Conservation (phyloP, 2,329 filamentous ascomycete genomes). For the Tolypocladium paradoxum region DNA sequence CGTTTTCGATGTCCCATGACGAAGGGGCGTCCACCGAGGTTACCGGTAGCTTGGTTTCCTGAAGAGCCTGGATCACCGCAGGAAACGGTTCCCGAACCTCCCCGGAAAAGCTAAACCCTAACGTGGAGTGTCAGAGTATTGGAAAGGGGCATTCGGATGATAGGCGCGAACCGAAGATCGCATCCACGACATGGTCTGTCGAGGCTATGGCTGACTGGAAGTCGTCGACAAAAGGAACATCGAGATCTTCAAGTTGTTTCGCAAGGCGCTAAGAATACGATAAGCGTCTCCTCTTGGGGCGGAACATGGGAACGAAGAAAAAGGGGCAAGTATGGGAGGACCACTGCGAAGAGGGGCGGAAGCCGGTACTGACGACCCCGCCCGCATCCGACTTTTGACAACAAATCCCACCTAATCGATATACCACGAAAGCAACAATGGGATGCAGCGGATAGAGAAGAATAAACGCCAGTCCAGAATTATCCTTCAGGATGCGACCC, state of each 20-base stretch:
- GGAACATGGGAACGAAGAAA: not conserved
- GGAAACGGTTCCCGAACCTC: slow-evolving; percentile 90
- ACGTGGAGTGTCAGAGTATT: not conserved
- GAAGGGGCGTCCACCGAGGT: slow-evolving; percentile 88
- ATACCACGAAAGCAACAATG: slow-evolving; percentile 6
- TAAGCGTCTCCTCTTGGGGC: slow-evolving; percentile 14
- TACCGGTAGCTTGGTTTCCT: slow-evolving; percentile 63
- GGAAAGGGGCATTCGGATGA: not conserved
- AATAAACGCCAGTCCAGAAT: not conserved
- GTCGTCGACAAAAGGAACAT: slow-evolving; percentile 74
- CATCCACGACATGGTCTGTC: slow-evolving; percentile 77
- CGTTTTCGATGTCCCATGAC: slow-evolving; percentile 85
- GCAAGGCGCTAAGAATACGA: slow-evolving; percentile 53
- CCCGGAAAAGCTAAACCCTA: slow-evolving; percentile 84
- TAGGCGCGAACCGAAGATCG: slow-evolving; percentile 64
- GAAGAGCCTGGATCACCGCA: slow-evolving; percentile 65
- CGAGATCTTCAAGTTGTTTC: slow-evolving; percentile 74
- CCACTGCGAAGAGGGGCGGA: not conserved
- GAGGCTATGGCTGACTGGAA: slow-evolving; percentile 56
- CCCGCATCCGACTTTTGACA: not conserved
- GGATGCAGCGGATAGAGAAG: slow-evolving; percentile 8
- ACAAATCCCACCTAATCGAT: slow-evolving; percentile 3
- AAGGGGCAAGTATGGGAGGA: not conserved
- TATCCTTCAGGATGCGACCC: too few relatives aligned
- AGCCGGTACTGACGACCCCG: not conserved